These are phyloP conservation scores for Neovahlkampfia damariscottae DNA, from an alignment of 78 protist species.

Conservation along the genomic window DNA sequence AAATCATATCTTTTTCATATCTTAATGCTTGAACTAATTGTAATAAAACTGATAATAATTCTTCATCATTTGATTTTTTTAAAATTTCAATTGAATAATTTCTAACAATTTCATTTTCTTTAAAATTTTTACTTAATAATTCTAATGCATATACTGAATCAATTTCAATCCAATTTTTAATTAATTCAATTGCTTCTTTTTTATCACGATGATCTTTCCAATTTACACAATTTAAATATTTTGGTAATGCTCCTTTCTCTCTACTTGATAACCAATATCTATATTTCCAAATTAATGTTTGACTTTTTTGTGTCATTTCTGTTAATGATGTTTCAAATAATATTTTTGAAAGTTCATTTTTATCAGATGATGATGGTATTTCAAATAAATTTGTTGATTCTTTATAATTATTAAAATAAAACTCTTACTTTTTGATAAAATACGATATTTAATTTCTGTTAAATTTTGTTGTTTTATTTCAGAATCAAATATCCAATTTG, in stretches of 20 bases:
- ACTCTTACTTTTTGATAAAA: no score
- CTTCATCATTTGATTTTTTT: constrained; percentile 1
- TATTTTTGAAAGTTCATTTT: neutral
- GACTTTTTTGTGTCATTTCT: neutral
- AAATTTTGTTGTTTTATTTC: no score
- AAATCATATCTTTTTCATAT: constrained; percentile 26
- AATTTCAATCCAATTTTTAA: constrained; percentile 39
- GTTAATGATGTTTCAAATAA: neutral
- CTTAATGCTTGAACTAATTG: constrained; percentile 89
- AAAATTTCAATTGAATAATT: constrained; percentile 62
- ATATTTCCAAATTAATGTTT: constrained; percentile 46
- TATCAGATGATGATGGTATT: no score
- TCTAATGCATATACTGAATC: constrained; percentile 65
- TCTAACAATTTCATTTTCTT: constrained; percentile 36
- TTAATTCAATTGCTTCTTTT: constrained; percentile 25
- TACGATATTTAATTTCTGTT: no score
- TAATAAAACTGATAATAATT: constrained; percentile 57
- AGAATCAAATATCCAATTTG: no score
- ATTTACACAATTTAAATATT: constrained; percentile 74
- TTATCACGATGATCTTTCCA: constrained; percentile 65
- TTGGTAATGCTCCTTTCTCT: constrained; percentile 75
- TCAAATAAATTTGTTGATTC: no score
- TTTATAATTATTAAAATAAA: no score
- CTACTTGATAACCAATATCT: constrained; percentile 41
- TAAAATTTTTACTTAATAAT: constrained; percentile 46